Percentiles rank a stretch among this genome's conserved stretches.
Conservation (phyloP, 2,329 filamentous ascomycete genomes). For the Xylaria sp. region DNA sequence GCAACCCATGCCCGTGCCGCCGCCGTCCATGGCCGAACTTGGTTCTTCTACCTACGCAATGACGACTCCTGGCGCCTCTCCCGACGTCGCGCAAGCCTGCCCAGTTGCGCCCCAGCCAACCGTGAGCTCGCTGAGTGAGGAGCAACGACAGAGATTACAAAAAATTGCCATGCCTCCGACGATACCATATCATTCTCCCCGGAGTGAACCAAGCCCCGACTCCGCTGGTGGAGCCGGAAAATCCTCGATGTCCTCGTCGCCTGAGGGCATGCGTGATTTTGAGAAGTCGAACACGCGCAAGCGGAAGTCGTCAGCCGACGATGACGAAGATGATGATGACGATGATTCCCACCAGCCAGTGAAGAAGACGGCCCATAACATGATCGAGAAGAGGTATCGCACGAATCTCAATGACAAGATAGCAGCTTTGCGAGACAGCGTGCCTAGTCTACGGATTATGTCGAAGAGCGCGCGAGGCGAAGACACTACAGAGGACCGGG, state of each 20-base stretch:
- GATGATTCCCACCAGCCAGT: slow-evolving; percentile 67
- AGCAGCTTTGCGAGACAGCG: slow-evolving; percentile 87
- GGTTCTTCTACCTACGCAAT: slow-evolving; percentile 51
- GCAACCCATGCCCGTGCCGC: slow-evolving; percentile 45
- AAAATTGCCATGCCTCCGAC: slow-evolving; percentile 73
- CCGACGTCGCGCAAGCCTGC: slow-evolving; percentile 46
- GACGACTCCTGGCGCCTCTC: slow-evolving; percentile 44
- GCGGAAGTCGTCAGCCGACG: slow-evolving; percentile 74
- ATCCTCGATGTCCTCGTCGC: slow-evolving; percentile 69
- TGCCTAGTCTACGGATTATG: slow-evolving; percentile 89
- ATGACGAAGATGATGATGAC: slow-evolving; percentile 65
- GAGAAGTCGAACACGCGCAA: slow-evolving; percentile 66
- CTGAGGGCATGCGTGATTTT: slow-evolving; percentile 62
- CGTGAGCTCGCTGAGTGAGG: slow-evolving; percentile 62
- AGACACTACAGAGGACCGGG: slow-evolving; percentile 77
- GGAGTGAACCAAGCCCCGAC: slow-evolving; percentile 68
- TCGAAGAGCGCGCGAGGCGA: slow-evolving; percentile 76
- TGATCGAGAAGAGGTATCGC: slow-evolving; percentile 97
- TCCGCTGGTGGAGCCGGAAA: slow-evolving; percentile 64
- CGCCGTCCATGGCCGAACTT: slow-evolving; percentile 49
- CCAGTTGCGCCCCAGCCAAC: slow-evolving; percentile 48
- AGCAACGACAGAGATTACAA: slow-evolving; percentile 70
- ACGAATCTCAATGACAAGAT: slow-evolving; percentile 99
- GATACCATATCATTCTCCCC: slow-evolving; percentile 69
- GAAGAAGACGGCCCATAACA: slow-evolving; percentile 97